A percentile compares a stretch with the other conserved stretches of the same genome.
phyloP scores from a whole-genome alignment of 2,329 filamentous ascomycete genomes.

The Arthroderma uncinatum region DNA sequence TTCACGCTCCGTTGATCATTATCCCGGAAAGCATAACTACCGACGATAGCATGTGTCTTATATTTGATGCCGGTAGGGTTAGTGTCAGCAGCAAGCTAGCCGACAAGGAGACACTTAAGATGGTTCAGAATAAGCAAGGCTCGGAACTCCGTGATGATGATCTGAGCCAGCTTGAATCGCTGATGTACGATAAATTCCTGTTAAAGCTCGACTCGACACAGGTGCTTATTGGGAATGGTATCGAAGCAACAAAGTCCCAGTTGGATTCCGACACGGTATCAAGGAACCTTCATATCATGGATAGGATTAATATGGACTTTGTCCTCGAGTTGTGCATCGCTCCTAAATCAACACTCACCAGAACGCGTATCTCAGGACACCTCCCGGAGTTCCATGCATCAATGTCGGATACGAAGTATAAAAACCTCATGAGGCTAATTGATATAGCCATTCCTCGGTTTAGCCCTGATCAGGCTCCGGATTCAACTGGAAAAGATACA shows the following conservation, averaged over 20 bases:
- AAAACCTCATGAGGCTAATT: slow-evolving; percentile 88
- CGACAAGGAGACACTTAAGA: slow-evolving; percentile 76
- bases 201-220: slow-evolving; percentile 91
- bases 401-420: slow-evolving; percentile 92
- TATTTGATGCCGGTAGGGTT: slow-evolving; percentile 91
- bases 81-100: slow-evolving; percentile 90
- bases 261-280: slow-evolving; percentile 56
- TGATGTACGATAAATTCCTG: slow-evolving; percentile 97
- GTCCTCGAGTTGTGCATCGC: slow-evolving; percentile 91
- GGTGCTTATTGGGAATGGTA: slow-evolving; percentile 84
- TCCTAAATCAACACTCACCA: slow-evolving; percentile 86
- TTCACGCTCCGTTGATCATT: slow-evolving; percentile 92
- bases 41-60: slow-evolving; percentile 71
- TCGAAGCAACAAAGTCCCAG: slow-evolving; percentile 78
- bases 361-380: slow-evolving; percentile 81
- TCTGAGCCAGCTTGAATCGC: slow-evolving; percentile 70
- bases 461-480: slow-evolving; percentile 31
- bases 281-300: slow-evolving; percentile 76
- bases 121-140: slow-evolving; percentile 83
- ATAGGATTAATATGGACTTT: slow-evolving; percentile 96
- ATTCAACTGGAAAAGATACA: slow-evolving; percentile 22
- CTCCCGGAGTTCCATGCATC: slow-evolving; percentile 84
- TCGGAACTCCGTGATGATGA: slow-evolving; percentile 82
- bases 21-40: slow-evolving; percentile 85
- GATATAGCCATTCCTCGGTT: slow-evolving; percentile 90